phyloP scores from a whole-genome alignment of 352 stramenopile species.

The Blastocystis sp. region DNA sequence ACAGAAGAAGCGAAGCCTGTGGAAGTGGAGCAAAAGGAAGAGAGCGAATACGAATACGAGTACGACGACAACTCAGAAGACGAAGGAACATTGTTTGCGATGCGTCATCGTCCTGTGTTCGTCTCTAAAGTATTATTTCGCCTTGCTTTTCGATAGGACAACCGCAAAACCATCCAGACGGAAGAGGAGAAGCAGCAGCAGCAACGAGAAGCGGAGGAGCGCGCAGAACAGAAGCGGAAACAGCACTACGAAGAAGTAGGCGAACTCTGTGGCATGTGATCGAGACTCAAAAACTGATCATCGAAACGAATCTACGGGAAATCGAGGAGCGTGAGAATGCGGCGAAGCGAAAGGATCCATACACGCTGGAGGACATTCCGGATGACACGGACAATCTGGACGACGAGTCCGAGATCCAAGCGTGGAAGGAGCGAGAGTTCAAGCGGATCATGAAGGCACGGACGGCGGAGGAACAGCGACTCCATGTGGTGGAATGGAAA shows the following conservation, averaged over 20 bases:
- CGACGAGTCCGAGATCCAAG: slow-evolving; percentile 79
- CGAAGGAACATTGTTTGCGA: slow-evolving; percentile 29
- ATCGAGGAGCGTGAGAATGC: slow-evolving; percentile 64
- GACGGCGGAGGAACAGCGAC: slow-evolving; percentile 72
- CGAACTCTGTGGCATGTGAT: not conserved
- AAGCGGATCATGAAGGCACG: slow-evolving; percentile 79
- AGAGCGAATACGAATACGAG: slow-evolving; percentile 34
- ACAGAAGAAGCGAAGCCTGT: not conserved
- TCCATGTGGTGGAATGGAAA: slow-evolving; percentile 61
- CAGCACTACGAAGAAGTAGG: slow-evolving; percentile 69
- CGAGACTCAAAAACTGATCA: slow-evolving; percentile 53
- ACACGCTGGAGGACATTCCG: slow-evolving; percentile 73
- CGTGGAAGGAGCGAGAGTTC: slow-evolving; percentile 87
- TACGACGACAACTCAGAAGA: slow-evolving; percentile 32
- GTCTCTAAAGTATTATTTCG: not conserved
- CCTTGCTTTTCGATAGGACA: not conserved
- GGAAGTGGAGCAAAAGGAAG: not conserved
- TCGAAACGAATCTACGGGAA: slow-evolving; percentile 62
- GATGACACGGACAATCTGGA: slow-evolving; percentile 80
- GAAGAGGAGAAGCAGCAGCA: slow-evolving; percentile 63
- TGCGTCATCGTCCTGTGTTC: slow-evolving; percentile 35
- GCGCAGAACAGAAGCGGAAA: slow-evolving; percentile 66
- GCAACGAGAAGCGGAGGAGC: slow-evolving; percentile 63
- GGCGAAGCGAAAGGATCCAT: slow-evolving; percentile 64
- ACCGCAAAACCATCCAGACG: not conserved